A percentile compares a stretch with the other conserved stretches of the same genome.
phyloP scores from a whole-genome alignment of 2,329 filamentous ascomycete genomes.

The Exophiala xenobiotica region DNA sequence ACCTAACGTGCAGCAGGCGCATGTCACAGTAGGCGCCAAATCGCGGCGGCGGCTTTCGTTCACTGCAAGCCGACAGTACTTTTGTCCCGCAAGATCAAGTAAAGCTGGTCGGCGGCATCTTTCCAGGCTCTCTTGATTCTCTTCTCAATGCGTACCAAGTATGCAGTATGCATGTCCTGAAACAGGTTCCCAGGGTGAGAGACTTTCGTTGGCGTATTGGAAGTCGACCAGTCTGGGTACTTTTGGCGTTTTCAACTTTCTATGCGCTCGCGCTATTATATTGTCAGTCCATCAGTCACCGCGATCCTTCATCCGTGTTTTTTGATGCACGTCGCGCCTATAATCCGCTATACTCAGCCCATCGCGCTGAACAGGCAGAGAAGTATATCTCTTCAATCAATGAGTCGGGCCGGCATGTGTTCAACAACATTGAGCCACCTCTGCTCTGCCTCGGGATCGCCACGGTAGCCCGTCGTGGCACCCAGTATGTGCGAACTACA shows the following conservation, averaged over 20 bases:
- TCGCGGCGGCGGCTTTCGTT: too few relatives aligned
- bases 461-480: slow-evolving; percentile 41
- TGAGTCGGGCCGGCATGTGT: not conserved
- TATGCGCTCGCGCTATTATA: not conserved
- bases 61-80: too few relatives aligned
- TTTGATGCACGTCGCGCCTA: slow-evolving; percentile 5
- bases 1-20: too few relatives aligned
- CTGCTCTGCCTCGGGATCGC: slow-evolving; percentile 47
- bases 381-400: not conserved
- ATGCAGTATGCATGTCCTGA: too few relatives aligned
- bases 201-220: not conserved
- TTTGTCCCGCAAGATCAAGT: too few relatives aligned
- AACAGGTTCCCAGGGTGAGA: too few relatives aligned
- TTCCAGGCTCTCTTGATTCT: too few relatives aligned
- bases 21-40: too few relatives aligned
- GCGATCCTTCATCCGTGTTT: slow-evolving; percentile 6
- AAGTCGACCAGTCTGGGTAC: not conserved
- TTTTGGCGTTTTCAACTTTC: slow-evolving; percentile 4
- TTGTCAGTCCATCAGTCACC: not conserved
- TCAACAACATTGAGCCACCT: not conserved
- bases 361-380: slow-evolving; percentile 1
- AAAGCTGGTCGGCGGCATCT: too few relatives aligned
- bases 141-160: too few relatives aligned
- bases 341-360: not conserved
- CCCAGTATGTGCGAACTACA: slow-evolving; percentile 43